Evolutionary conservation across 495 filamentous ascomycete genomes (phyloP).

Genomic region (Astrothelium macrocarpum): DNA sequence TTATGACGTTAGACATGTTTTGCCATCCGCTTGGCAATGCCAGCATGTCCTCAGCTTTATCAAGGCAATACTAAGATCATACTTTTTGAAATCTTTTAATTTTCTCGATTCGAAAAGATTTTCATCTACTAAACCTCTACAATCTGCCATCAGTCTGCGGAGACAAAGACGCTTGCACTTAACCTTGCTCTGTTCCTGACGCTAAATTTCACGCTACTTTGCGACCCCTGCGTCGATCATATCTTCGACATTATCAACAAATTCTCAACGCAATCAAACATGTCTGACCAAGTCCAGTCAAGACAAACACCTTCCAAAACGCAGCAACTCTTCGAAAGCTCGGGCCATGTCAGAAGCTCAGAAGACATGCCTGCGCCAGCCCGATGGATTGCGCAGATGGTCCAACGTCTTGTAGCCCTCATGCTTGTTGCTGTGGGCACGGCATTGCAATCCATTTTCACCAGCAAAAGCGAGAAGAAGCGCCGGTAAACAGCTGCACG

Average conservation of each 20-base stretch:
- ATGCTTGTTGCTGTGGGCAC: not conserved
- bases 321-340: not conserved
- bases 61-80: too few species aligned
- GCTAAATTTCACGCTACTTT: not conserved
- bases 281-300: not conserved
- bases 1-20: not conserved
- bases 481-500: not conserved
- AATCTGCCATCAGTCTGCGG: not conserved
- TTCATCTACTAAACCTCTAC: not conserved
- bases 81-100: too few species aligned
- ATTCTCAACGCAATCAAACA: not conserved
- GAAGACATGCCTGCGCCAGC: not conserved
- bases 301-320: not conserved
- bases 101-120: not conserved
- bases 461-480: not conserved
- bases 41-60: too few species aligned
- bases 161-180: not conserved
- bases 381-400: conserved; percentile 1
- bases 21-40: too few species aligned
- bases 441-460: conserved; percentile 3
- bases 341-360: not conserved
- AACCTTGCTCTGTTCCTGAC: not conserved
- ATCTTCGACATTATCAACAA: not conserved
- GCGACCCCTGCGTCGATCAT: not conserved
- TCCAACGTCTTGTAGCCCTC: not conserved